Base-by-base conservation (phyloP, 2,329 filamentous ascomycete species). In the Rutstroemia sp. region DNA sequence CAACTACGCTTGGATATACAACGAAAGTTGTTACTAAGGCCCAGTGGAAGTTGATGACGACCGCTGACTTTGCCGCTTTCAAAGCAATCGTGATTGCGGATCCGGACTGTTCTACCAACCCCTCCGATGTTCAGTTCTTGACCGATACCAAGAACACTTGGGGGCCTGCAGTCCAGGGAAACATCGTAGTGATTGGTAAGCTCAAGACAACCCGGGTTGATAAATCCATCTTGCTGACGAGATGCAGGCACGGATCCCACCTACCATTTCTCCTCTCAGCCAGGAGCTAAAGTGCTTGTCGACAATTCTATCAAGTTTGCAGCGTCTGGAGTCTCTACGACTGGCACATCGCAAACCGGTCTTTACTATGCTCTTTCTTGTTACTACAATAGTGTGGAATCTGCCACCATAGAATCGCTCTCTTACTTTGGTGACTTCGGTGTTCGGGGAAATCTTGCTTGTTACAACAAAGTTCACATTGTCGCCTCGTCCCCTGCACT, bases 51-150 rank as follows among this genome's bases (percentile, higher is more conserved):
- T 57, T 65, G 44, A 71, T 74, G 67, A 72, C 68, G 7, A 71
- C 72, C 2, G 66, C 66, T 38, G 74, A 77, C 57, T 76, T 76
- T 63, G 68, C 72, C 47, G 66, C 69, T 54, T 77, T 70, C 70
- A 75, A 73, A 62, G 74, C 74, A 12, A 73, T 77, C 51, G 64
- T 77, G 53, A 66, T 76, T 39, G 70, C 72, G 6, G 75, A 77
- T 57, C 59, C 59, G 21, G 69, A 72, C 10, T 64, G 67, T 48
- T 71, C 71, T 57, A 66, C 65, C 7, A 61, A 63, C 50, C 61
- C 64, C 14, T 57, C 54, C 51, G 59, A 62, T 14, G 67, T 76
- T 56, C 61, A 68, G 27, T 73, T 75, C 55, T 65, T 76, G 9
- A 66, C 70, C 30, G 68, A 70, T 39, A 73, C 72, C 23, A 73